Base-by-base conservation (phyloP, 2,329 filamentous ascomycete species). In the Pestalotiopsis sp. region DNA sequence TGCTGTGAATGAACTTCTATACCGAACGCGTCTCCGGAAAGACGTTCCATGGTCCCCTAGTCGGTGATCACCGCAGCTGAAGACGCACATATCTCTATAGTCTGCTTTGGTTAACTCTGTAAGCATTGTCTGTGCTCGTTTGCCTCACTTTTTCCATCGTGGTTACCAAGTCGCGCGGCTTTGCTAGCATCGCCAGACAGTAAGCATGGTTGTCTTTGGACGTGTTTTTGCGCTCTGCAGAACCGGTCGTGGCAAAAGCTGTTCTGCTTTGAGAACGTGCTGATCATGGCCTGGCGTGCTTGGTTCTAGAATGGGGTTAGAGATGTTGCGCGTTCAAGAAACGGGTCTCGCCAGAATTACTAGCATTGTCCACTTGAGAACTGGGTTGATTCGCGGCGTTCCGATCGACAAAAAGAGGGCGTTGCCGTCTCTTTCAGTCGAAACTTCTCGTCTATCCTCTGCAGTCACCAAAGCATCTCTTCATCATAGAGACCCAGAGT, bases 321-420 rank as follows among this genome's bases (percentile, higher is more conserved):
- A 62, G 38, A 13, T 59, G 27, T 20, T 20, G 36, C 31, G 17
- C 14, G 17, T 36, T 39, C 36, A 17, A 20, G 59, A 52, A n/a
- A 23, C 6, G 59, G 25, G 17, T 20, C 6, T 36, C 12, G 14
- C 12, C 6, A 23, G 31, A 36, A 62, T 62, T 62, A 62, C 59
- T 62, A 62, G 11, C 17, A 31, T 36, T n/a, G 17, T 36, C 13
- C 3, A 23, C 45, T 52, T n/a, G 17, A 12, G 17, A n/a, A n/a
- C n/a, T 11, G 45, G 45, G 20, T 3, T 52, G 45, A 52, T 23
- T 9, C 45, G 17, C n/a, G 6, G n/a, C 20, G 45, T 17, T 23
- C 9, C 20, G 45, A 36, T 62, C 36, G 59, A 62, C 59, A 62
- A 62, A 62, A 62, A 62, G 59, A 62, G 27, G 31, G 17, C 59